Evolutionary conservation across 1,139 yeast species (phyloP), one percentile per base, ranked within the genome.

Genomic region (Oligophagozyma castellii): DNA sequence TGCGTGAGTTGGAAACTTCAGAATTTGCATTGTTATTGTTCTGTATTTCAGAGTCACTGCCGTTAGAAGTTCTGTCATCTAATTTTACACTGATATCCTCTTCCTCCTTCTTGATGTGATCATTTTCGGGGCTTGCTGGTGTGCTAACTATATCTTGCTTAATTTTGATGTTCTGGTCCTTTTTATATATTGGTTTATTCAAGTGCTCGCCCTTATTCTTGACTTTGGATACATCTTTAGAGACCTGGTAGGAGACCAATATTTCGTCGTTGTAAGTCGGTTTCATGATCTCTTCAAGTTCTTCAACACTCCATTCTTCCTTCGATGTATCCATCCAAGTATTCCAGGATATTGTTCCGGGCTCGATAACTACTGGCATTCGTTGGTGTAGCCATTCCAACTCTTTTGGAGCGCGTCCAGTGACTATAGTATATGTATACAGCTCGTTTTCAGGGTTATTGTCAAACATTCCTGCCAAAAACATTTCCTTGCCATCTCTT

Each of bases 361-460:
- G 81, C 19, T 58, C 61, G 4, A 83, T 36, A 20, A 81, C 63
- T 3, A 79, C 59, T 0, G 95, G 95, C 68, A 80, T 81, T 16
- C 95, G 59, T 1, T 58, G 51, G 48, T 84, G 95, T 4, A 84
- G 53, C 81, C 86, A 77, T 24, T 61, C 55, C 34, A 83, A 42
- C 33, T 66, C 67, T 21, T 63, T 53, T 0, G 70, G 63, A 0
- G 93, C 89, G 0, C 71, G 67, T 0, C 77, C 77, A 0, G 95
- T 84, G 3, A 81, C 61, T 1, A 84, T 69, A 0, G 94, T 73
- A 43, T 68, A 84, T 0, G 78, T 65, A 16, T 68, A 32, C 31
- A 43, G 21, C 10, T 55, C 46, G 12, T 47, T 56, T 32, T 51
- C 31, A n/a, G 45, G 45, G 38, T 45, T 53, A 56, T 44, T 36